A percentile compares a stretch with the other conserved stretches of the same genome.
Conservation (phyloP, 2,329 filamentous ascomycete genomes). For the Ascochyta koolunga region DNA sequence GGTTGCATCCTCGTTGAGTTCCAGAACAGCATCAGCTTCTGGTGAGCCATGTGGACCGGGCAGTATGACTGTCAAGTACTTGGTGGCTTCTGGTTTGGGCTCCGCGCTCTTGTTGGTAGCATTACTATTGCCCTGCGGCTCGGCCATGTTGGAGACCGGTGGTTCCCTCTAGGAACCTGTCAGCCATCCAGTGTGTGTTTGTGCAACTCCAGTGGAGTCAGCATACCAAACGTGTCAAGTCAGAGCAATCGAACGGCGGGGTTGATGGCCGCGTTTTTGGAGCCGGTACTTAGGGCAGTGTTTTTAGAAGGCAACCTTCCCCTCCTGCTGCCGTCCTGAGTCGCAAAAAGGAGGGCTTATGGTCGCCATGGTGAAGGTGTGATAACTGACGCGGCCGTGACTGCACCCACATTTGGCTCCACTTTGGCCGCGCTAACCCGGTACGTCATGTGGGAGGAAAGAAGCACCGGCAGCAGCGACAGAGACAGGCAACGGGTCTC, state of each 20-base stretch:
- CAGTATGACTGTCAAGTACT: slow-evolving; percentile 15
- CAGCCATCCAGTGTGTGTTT: neutral
- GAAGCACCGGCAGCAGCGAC: slow-evolving; percentile 4
- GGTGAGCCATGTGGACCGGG: slow-evolving; percentile 11
- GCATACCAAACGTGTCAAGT: neutral
- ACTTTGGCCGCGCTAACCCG: slow-evolving; percentile 9
- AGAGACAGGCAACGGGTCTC: neutral
- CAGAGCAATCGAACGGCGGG: neutral
- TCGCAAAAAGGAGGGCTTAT: neutral
- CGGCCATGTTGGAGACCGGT: slow-evolving; percentile 4
- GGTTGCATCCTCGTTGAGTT: slow-evolving; percentile 20
- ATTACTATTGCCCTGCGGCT: neutral
- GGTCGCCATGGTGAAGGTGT: slow-evolving; percentile 3
- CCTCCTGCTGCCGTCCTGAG: neutral
- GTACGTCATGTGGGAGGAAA: slow-evolving; percentile 14
- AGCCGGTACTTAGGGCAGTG: no score
- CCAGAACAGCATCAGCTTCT: slow-evolving; percentile 12
- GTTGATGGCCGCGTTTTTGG: no score
- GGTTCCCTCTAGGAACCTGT: neutral
- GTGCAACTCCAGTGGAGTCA: neutral
- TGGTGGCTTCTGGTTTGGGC: neutral
- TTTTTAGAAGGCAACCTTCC: no score
- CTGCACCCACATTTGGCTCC: slow-evolving; percentile 10
- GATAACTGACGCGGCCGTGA: slow-evolving; percentile 9
- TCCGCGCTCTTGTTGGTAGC: slow-evolving; percentile 1